Base-by-base conservation (phyloP, 192 early-diverging fungal genomes). In the Gryganskiella cystojenkinii region DNA sequence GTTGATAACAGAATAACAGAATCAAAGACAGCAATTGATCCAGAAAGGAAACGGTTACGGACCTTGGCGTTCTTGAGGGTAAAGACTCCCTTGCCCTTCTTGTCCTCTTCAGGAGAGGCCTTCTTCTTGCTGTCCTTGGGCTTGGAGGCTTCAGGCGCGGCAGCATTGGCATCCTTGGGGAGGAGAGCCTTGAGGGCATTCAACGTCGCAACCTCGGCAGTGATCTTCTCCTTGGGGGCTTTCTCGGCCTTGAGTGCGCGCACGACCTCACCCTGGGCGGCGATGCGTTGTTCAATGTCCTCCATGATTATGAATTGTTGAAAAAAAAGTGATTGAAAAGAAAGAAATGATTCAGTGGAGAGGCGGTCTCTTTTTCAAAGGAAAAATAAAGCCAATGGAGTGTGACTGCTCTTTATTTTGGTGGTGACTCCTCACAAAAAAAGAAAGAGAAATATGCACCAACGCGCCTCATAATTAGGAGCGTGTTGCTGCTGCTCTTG, bases 41-140 rank as follows among this genome's bases (percentile, higher is more conserved):
- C 17, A 19, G 4, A 13, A 27, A 25, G 1, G n/a, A 24, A 22
- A 4, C 1, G 6, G 9, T 52, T 17, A 15, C 8, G n/a, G 84
- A 90, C 90, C 89, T 96, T 96, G 51, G 94, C 87, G 3, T 87
- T 91, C 73, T 96, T 96, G 13, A 96, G 84, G 14, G 82, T 82
- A 52, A 93, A 87, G 31, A 67, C 67, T 17, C 79, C 62, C 70
- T 89, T 88, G 35, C 61, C 71, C 22, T 68, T 78, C 58, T 88
- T 88, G 44, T 80, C 71, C 0, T 78, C 74, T 1, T 55, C 20
- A n/a, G n/a, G n/a, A n/a, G n/a, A n/a, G 11, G 8, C 52, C 10
- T 11, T 34, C 56, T 69, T 78, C 42, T 79, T 75, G 46, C 51
- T 19, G 60, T 68, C 74, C 7, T 47, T 49, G 22, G 75, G 25